These are phyloP conservation scores for Coffea humblotiana DNA, from an alignment of 305 asterid genomes.

Conservation along the genomic window DNA sequence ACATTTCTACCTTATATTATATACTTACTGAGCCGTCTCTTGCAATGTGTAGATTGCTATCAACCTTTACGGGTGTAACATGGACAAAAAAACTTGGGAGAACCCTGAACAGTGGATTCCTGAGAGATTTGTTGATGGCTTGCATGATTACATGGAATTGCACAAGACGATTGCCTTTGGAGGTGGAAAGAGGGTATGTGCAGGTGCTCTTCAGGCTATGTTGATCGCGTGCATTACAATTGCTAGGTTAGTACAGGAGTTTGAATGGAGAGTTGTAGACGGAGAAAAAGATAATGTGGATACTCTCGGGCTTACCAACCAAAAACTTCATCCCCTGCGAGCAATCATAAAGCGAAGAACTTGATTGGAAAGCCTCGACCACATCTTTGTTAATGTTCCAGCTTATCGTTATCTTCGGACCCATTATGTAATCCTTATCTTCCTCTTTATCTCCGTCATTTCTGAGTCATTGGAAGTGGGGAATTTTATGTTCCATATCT, in stretches of 20 bases:
- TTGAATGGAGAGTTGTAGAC: constrained; percentile 60
- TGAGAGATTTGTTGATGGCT: constrained; percentile 56
- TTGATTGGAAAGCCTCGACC: constrained; percentile 12
- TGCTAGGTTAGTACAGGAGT: constrained; percentile 77
- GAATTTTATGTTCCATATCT: background rate
- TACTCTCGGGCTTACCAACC: constrained; percentile 70
- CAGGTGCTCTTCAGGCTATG: constrained; percentile 87
- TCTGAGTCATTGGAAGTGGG: background rate
- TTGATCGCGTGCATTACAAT: constrained; percentile 58
- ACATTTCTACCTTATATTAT: background rate
- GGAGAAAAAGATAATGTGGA: constrained; percentile 74
- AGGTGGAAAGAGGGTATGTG: constrained; percentile 83
- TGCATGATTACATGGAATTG: constrained; percentile 48
- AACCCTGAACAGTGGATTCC: constrained; percentile 76
- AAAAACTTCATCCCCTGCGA: constrained; percentile 67
- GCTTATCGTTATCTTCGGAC: background rate
- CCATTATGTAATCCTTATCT: background rate
- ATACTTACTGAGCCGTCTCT: background rate
- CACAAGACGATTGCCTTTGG: constrained; percentile 86
- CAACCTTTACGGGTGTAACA: constrained; percentile 81
- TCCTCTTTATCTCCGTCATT: background rate
- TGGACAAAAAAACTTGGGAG: constrained; percentile 71
- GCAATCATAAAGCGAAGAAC: constrained; percentile 52
- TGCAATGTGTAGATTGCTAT: constrained; percentile 57
- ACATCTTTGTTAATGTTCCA: too few relatives aligned